These are phyloP conservation scores for Harringtonia aguacate DNA, from an alignment of 2,329 filamentous ascomycete genomes.

Conservation along the genomic window DNA sequence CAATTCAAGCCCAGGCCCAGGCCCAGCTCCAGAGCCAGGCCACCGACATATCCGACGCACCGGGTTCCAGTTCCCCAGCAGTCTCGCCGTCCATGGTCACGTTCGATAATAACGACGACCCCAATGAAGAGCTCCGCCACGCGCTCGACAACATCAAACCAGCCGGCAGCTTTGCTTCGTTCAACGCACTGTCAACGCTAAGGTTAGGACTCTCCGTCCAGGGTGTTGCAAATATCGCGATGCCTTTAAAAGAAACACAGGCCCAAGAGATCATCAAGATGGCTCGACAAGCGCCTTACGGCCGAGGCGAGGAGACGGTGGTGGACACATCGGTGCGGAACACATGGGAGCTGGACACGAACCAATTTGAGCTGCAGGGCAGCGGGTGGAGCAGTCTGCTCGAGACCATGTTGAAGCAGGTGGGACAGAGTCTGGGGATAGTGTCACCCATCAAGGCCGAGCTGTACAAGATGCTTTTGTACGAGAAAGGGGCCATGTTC, in stretches of 20 bases:
- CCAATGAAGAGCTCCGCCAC: not conserved
- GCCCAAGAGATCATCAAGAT: not conserved
- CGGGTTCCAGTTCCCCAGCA: too few species aligned
- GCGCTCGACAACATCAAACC: conserved; percentile 1
- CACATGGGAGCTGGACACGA: conserved; percentile 25
- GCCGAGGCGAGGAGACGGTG: conserved; percentile 23
- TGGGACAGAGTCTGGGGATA: conserved; percentile 18
- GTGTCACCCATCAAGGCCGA: conserved; percentile 15
- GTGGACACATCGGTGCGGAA: conserved; percentile 26
- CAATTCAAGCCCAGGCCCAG: too few species aligned
- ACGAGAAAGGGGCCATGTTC: conserved; percentile 35
- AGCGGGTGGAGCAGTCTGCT: conserved; percentile 23
- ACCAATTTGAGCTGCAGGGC: conserved; percentile 24
- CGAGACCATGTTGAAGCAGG: conserved; percentile 13
- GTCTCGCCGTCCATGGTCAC: too few species aligned
- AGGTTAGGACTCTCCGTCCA: not conserved
- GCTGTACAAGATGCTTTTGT: conserved; percentile 32
- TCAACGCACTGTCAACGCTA: not conserved
- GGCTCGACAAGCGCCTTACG: conserved; percentile 21
- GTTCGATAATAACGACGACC: too few species aligned
- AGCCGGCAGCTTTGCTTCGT: conserved; percentile 1
- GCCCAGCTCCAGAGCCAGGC: too few species aligned
- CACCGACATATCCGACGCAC: too few species aligned
- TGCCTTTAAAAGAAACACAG: conserved; percentile 1
- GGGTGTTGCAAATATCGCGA: not conserved